Evolutionary conservation across 2,329 filamentous ascomycete species (phyloP).

Genomic region (Didymella keratinophila): DNA sequence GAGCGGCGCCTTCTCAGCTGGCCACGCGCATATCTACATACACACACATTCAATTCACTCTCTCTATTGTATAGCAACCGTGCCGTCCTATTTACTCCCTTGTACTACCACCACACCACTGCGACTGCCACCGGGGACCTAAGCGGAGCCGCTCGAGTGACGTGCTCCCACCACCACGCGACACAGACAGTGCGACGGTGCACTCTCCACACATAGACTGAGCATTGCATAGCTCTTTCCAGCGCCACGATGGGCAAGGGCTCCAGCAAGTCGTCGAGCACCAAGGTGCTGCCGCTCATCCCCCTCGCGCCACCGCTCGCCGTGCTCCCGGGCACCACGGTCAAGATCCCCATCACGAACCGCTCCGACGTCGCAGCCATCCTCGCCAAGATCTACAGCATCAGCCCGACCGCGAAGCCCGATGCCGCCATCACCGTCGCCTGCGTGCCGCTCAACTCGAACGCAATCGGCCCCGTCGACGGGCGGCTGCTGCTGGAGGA

Average conservation of each 20-base stretch:
- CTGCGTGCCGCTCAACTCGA: slow-evolving; percentile 84
- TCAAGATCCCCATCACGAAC: slow-evolving; percentile 83
- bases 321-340: slow-evolving; percentile 83
- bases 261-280: slow-evolving; percentile 43
- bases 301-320: slow-evolving; percentile 82
- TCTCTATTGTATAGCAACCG: background rate
- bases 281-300: slow-evolving; percentile 72
- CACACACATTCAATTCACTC: background rate
- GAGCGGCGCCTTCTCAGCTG: slow-evolving; percentile 13
- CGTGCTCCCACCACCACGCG: slow-evolving; percentile 14
- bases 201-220: background rate
- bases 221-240: no score
- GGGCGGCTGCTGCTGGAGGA: slow-evolving; percentile 79
- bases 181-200: slow-evolving; percentile 5
- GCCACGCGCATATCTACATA: background rate
- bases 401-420: slow-evolving; percentile 69
- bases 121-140: slow-evolving; percentile 10
- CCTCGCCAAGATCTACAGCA: slow-evolving; percentile 83
- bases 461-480: slow-evolving; percentile 70
- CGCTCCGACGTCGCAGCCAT: slow-evolving; percentile 89
- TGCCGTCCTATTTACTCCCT: background rate
- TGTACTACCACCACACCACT: slow-evolving; percentile 11
- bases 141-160: slow-evolving; percentile 21
- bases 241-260: slow-evolving; percentile 45
- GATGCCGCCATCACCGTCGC: slow-evolving; percentile 78